A percentile compares a stretch with the other conserved stretches of the same genome.
Evolutionary conservation across 495 filamentous ascomycete genomes (phyloP).

Genomic region (Symbiotaphrina buchneri): DNA sequence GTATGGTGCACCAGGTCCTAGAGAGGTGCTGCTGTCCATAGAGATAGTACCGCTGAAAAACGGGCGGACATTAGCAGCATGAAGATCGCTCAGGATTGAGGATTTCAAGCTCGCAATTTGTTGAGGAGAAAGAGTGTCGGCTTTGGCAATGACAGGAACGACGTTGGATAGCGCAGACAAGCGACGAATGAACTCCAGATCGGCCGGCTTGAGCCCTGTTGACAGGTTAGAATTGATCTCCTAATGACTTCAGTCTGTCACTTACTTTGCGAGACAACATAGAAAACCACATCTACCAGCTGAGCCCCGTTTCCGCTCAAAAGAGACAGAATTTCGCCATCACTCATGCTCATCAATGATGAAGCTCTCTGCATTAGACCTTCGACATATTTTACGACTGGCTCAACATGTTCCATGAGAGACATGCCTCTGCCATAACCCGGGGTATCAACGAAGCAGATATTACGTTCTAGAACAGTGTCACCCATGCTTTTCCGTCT

Average conservation of each 20-base stretch:
- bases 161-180: conserved; percentile 68
- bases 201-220: conserved; percentile 44
- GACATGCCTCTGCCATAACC: conserved; percentile 41
- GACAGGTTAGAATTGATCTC: conserved; percentile 7
- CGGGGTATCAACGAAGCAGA: conserved; percentile 88
- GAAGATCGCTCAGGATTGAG: conserved; percentile 33
- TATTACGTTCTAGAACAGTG: conserved; percentile 68
- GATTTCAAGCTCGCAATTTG: conserved; percentile 39
- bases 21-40: conserved; percentile 9
- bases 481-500: conserved; percentile 66
- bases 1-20: conserved; percentile 29
- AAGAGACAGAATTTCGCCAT: conserved; percentile 56
- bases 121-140: conserved; percentile 40
- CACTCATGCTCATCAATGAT: conserved; percentile 30
- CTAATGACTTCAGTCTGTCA: conserved; percentile 3
- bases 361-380: conserved; percentile 44
- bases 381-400: conserved; percentile 54
- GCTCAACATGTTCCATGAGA: conserved; percentile 36
- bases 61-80: conserved; percentile 32
- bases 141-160: conserved; percentile 59
- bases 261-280: conserved; percentile 46
- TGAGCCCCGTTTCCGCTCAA: conserved; percentile 70
- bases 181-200: conserved; percentile 54
- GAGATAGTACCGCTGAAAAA: conserved; percentile 39
- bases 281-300: conserved; percentile 78